Conservation (phyloP, 179 eudicot genomes). For the Carnegiea gigantea region DNA sequence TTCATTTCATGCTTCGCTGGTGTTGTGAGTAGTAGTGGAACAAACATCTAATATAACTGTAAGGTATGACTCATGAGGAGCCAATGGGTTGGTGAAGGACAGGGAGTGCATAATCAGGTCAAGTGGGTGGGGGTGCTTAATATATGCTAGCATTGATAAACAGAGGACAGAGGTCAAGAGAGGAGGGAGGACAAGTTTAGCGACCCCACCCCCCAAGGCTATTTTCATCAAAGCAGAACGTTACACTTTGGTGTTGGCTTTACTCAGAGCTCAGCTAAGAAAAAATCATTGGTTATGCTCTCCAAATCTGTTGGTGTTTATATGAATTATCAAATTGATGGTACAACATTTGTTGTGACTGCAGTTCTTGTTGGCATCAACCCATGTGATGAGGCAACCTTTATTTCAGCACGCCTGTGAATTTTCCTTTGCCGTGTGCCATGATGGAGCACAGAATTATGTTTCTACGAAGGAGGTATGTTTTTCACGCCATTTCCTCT, state of each 20-base stretch:
- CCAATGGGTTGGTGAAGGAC: not conserved
- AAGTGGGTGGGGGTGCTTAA: too few relatives aligned
- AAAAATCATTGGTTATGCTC: not conserved
- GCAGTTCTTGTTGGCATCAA: constrained; percentile 81
- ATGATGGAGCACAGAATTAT: constrained; percentile 30
- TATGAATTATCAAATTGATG: constrained; percentile 3
- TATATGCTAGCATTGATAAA: too few relatives aligned
- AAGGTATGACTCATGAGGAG: too few relatives aligned
- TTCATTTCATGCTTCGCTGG: not conserved
- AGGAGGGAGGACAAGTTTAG: too few relatives aligned
- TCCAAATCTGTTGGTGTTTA: not conserved
- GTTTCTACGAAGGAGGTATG: constrained; percentile 57
- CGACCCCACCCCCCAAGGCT: too few relatives aligned
- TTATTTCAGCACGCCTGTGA: constrained; percentile 70
- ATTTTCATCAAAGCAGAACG: too few relatives aligned
- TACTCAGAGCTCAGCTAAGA: not conserved
- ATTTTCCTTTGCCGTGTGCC: constrained; percentile 48
- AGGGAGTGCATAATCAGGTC: not conserved
- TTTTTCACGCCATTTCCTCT: constrained; percentile 5
- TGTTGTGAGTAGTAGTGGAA: not conserved
- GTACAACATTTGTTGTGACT: constrained; percentile 18
- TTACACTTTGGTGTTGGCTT: not conserved
- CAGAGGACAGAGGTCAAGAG: too few relatives aligned
- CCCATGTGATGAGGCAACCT: constrained; percentile 74
- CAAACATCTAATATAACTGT: not conserved